Evolutionary conservation across 768 basidiomycete species (phyloP), one percentile per base, ranked within the genome.

Genomic region (Macrolepiota fuliginosa): DNA sequence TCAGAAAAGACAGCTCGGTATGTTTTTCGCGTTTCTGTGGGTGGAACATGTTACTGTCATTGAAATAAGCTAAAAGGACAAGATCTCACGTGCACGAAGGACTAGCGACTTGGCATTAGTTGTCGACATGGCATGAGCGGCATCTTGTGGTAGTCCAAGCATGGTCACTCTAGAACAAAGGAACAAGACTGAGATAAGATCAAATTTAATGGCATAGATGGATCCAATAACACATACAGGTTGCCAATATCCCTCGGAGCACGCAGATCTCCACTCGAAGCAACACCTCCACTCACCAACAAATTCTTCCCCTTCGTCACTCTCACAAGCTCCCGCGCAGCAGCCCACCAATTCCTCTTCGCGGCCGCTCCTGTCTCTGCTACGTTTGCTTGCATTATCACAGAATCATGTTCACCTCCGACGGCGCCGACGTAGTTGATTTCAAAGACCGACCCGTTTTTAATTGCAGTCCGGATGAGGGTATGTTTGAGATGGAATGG

Each of bases 401-500:
- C 65, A 0, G 78, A 61, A 50, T 87, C 85, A 19, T 80, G 78
- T 52, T 87, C 86, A 1, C 83, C 86, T 0, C 87, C 86, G 0
- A 94, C 72, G 0, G 90, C 89, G 13, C 90, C 89, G 0, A 84
- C 85, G 63, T 94, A 94, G 64, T 80, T 81, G 50, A 95, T 83
- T 72, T 94, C 93, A 67, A 96, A 94, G 0, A 87, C 88, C 0
- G 88, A 88, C 9, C 93, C 93, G 63, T 92, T 91, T 65, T 87
- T 88, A 25, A 92, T 78, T 1, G 94, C 91, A 0, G 89, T 88
- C 47, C 91, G 85, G 35, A 94, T 82, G 51, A 93, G 78, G 0
- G 93, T 94, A 68, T 93, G 92, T 68, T 91, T 93, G 68, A 95
- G 79, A 65, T 89, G 82, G 70, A 89, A 95, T 1, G 91, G 86